Evolutionary conservation across 495 filamentous ascomycete species (phyloP), one percentile per base, ranked within the genome.

Genomic region (Terfezia claveryi): DNA sequence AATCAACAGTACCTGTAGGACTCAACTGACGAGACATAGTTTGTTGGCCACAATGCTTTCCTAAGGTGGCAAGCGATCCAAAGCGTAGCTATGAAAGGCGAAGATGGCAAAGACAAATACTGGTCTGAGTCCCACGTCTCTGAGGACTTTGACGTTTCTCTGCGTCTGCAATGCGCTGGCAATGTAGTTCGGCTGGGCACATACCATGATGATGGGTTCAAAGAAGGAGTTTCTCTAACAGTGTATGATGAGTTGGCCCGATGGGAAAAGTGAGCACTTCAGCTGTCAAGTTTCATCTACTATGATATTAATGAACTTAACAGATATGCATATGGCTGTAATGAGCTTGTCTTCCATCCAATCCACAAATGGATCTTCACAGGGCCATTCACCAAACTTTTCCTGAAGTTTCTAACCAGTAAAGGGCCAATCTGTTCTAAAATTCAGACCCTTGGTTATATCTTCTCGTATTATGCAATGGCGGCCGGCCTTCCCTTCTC

Each of bases 101-200:
- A 79, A 57, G 76, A 81, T 54, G 80, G 80, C 23, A 78, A 81
- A 49, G 73, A 86, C 63, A 87, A 86, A 67, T 87, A 80, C 68
- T 88, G 83, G 83, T 87, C 83, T 0, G 83, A 88, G 66, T 75
- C 73, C 23, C 81, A 82, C 63, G 83, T 88, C 37, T 87, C 83
- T 6, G 83, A 88, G 61, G 83, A 88, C 61, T 88, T 88, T 61
- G 83, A 87, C 58, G 86, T 88, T 82, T 81, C 83, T 8, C 78
- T 88, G 3, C 81, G 82, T 55, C 74, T 88, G 16, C 83, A 88
- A 65, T 77, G 74, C 52, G 69, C 55, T 59, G 82, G 83, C 14
- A 85, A 85, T 66, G 77, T 80, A 59, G 77, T 87, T 58, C 80
- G 83, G 10, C 72, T 87, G 0, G 83, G 76, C 32, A 77, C 80